Base-by-base conservation (phyloP, 148 eudicot species). In the Persicaria tinctoria region DNA sequence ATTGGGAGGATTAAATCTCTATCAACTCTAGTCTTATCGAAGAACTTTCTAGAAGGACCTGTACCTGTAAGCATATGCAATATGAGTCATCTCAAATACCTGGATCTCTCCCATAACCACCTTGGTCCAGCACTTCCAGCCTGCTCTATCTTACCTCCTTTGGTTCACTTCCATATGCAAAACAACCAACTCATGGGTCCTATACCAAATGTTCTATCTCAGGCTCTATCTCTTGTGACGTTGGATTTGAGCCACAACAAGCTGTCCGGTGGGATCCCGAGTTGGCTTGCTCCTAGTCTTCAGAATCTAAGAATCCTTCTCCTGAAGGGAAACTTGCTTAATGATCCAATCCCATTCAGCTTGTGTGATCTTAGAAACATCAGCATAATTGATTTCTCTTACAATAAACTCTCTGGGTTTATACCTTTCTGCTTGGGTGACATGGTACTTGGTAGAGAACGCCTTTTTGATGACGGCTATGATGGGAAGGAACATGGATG, bases 381-480 rank as follows among this genome's bases (percentile, higher is more conserved):
- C 23, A 76, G 64, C 73, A 68, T 76, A 17, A n/a, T 76, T 51
- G 78, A 68, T 51, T 69, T 76, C 48, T 76, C 78, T 16, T 47
- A 76, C 9, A 76, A 76, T 55, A 20, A 8, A 17, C 59, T 76
- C 6, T 76, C 73, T 38, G 73, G 78, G 45, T 44, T 7, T 4
- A 54, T 76, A 27, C 78, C 73, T 5, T 53, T 59, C 38, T 62
- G 68, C 68, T 27, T 62, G 5, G 45, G 68, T 62, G 68, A 62
- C 44, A 23, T 62, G 68, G 46, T 62, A 9, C 68, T 27, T 62
- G 68, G 68, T 10, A 62, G 68, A 4, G 8, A 12, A 32, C 45
- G 8, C 0, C 68, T 62, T 62, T 32, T 62, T 62, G 14, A 62
- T 32, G 68, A 12, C 45, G 11, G 10, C 7, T 62, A 62, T 9